Evolutionary conservation across 768 basidiomycete genomes (phyloP), one percentile per base, ranked within the genome.

Genomic region (Fistulinella prunicolor): DNA sequence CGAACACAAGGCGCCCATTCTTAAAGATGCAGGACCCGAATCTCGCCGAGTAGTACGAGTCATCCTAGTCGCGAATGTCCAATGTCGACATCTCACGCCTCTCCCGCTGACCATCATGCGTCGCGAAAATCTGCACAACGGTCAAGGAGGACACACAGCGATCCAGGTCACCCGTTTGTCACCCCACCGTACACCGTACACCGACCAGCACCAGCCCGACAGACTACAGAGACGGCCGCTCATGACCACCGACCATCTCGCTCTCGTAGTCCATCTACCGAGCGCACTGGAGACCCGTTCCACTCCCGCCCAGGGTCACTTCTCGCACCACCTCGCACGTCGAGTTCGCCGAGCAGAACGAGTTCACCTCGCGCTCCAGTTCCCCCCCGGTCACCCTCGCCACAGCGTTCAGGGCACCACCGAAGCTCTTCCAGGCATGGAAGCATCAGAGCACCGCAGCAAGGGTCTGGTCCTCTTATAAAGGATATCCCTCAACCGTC

Each of bases 151-250:
- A 13, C 56, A 19, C 50, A 50, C 2, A 61, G 62, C 38, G 65
- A 66, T 45, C 58, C 65, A 26, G 62, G 55, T 22, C 54, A 60
- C 21, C 14, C 49, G 1, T 53, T 54, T 37, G 50, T 56, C 23
- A 34, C 42, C 12, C 62, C 57, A 7, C 66, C 65, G 0, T 59
- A 65, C 44, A 51, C 51, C 42, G 32, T 56, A 17, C 53, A n/a
- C 16, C 50, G 65, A 54, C 65, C 65, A 22, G 39, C 55, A 6
- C 64, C 64, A 6, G 56, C 54, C 3, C 64, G 62, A 19, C 63
- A 55, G 10, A 19, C 40, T 17, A 56, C 54, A 7, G 64, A 55
- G 10, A 28, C 26, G 10, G 26, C 6, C 6, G 6, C 26, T 28
- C 6, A 28, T 28, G 10, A 28, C 10, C 30, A 32, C 9, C 9